A percentile compares a stretch with the other conserved stretches of the same genome.
Conservation (phyloP, 768 basidiomycete genomes). For the Mycena pura region DNA sequence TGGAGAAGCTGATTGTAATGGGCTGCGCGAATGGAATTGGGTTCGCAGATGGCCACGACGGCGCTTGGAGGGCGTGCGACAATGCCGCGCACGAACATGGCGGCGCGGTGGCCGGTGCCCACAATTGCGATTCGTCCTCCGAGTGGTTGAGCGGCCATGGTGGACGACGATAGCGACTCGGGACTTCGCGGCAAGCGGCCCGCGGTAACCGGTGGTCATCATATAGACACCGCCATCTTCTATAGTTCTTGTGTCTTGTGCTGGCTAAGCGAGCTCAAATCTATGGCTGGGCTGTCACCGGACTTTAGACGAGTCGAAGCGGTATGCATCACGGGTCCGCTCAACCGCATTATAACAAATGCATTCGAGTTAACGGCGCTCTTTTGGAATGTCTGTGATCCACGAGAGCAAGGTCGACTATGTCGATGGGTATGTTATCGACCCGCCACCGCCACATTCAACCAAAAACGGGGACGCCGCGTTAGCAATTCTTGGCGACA, state of each 20-base stretch:
- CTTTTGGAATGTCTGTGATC: neutral
- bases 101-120: slow-evolving; percentile 49
- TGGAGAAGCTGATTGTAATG: slow-evolving; percentile 51
- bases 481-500: slow-evolving; percentile 36
- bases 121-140: slow-evolving; percentile 49
- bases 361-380: no score
- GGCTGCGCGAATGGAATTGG: slow-evolving; percentile 51
- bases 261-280: no score
- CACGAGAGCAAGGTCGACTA: slow-evolving; percentile 18
- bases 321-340: no score
- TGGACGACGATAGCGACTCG: neutral
- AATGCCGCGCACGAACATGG: slow-evolving; percentile 56
- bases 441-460: slow-evolving; percentile 1
- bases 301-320: no score
- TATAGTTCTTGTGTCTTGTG: no score
- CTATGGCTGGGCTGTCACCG: no score
- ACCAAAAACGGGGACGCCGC: slow-evolving; percentile 39
- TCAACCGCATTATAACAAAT: no score
- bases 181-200: no score
- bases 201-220: no score
- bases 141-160: slow-evolving; percentile 35
- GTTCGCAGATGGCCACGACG: slow-evolving; percentile 56
- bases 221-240: no score
- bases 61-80: slow-evolving; percentile 47
- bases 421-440: slow-evolving; percentile 15